Evolutionary conservation across 805 yeast genomes (phyloP), one percentile per base, ranked within the genome.

Genomic region (Millerozyma acaciae): DNA sequence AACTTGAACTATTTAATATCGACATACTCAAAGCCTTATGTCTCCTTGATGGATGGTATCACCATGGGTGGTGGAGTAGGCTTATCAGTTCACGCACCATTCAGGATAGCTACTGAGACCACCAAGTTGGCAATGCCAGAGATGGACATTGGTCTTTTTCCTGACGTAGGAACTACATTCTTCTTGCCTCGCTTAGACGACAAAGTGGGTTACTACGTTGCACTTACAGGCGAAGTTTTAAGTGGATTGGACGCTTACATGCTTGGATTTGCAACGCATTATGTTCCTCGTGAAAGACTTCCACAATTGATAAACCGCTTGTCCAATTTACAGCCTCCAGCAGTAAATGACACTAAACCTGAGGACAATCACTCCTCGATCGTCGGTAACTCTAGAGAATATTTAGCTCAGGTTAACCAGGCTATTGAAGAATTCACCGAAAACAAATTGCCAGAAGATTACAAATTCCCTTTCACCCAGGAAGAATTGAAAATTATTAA

Each of bases 41-140:
- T 93, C n/a, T 69, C 95, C 0, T 51, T 87, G 23, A 80, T 84
- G 78, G 81, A 93, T 53, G 97, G 97, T 15, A 85, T 90, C 48
- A 86, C 90, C 17, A 87, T 93, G 95, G 98, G 97, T 35, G 97
- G 97, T 33, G 97, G 97, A 47, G 95, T 88, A 27, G 97, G 98
- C 4, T 65, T 93, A 28, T 72, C 90, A 1, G 82, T 86, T 26
- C 97, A 93, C 60, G 81, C 86, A 8, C 90, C 96, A 3, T 90
- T 90, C 69, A 77, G 97, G 52, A 66, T 93, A 23, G 95, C 94
- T n/a, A 84, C 96, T 26, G 97, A 90, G 49, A 74, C 76, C 48
- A 89, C 97, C 8, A 73, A 80, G 55, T 75, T 88, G 64, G 96
- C 97, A 41, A 93, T 93, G 98, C 97, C 98, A 6, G 97, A 93